Evolutionary conservation across 371 early-diverging fungal species (phyloP).

Genomic region (Mortierella sp.): DNA sequence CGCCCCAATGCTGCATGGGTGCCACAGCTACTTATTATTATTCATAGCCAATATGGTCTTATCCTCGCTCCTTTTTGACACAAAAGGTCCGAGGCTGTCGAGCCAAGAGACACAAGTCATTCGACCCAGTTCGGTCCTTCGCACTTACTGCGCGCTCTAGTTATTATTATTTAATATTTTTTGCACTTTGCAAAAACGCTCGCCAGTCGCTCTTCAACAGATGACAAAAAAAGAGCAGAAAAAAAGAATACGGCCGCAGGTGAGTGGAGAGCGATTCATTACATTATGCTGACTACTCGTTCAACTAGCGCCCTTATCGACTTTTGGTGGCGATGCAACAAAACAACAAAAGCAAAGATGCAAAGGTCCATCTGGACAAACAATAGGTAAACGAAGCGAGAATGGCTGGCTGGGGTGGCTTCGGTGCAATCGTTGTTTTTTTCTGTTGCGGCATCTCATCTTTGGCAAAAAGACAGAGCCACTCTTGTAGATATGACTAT

Average conservation of each 20-base stretch:
- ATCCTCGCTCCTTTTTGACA: background rate
- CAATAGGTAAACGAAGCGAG: background rate
- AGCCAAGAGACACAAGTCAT: background rate
- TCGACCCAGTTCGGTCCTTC: background rate
- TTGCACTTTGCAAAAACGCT: too few species aligned
- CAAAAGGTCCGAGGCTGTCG: background rate
- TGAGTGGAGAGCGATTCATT: too few species aligned
- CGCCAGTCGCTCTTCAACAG: too few species aligned
- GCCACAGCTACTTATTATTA: background rate
- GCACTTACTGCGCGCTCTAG: too few species aligned
- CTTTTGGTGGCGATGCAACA: background rate
- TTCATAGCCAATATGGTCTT: background rate
- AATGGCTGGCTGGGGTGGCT: background rate
- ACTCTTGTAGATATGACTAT: background rate
- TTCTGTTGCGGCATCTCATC: background rate
- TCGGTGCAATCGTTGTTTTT: background rate
- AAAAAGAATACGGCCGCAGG: too few species aligned
- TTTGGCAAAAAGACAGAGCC: background rate
- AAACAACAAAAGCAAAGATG: background rate
- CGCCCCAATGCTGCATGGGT: too few species aligned
- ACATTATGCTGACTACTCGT: too few species aligned
- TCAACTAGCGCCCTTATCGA: background rate
- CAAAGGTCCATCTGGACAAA: conserved; percentile 1
- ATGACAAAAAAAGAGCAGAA: too few species aligned
- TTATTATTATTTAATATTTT: too few species aligned